Evolutionary conservation across 2,329 filamentous ascomycete species (phyloP), one percentile per base, ranked within the genome.

Genomic region (Cordyceps pruinosa): DNA sequence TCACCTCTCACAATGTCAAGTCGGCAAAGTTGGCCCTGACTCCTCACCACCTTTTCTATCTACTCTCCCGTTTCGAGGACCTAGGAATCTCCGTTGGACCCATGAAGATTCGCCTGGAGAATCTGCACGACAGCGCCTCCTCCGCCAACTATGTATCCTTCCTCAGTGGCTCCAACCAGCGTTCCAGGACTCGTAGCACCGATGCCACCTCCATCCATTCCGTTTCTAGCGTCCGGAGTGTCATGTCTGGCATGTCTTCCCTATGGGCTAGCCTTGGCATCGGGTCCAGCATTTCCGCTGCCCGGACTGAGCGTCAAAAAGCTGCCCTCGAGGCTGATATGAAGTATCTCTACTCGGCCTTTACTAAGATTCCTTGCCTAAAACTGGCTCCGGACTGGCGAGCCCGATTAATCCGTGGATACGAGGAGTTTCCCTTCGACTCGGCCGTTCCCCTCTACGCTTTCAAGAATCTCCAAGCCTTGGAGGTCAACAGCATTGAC

Each of bases 371-470:
- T 44, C 94, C 94, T 0, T 96, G 90, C 68, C 77, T 99, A 61
- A 86, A 88, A 62, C 78, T 99, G 56, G 86, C 92, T 28, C 92
- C 92, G n/a, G 94, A 99, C 72, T 92, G 91, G 77, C 89, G 90
- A 63, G 92, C 93, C 49, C 86, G 88, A 54, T 77, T 97, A 60
- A 97, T 99, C 64, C 83, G 87, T 63, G 93, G 93, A 28, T 97
- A 94, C 69, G 94, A 99, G 72, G 93, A 97, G 72, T 99, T 97
- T 64, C 94, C 94, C 3, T 97, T 97, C 71, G 94, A 99, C 72
- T 96, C 90, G 25, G 94, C 94, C 21, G 94, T 99, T 30, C 94
- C 94, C 21, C 79, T 99, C n/a, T 88, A 96, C 70, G 89, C 89
- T 9, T 97, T 99, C 82, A 97, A 99, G 75, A 99, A 97, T 65